Evolutionary conservation across 345 rosid species (phyloP).

Genomic region (Nasturtium officinale): DNA sequence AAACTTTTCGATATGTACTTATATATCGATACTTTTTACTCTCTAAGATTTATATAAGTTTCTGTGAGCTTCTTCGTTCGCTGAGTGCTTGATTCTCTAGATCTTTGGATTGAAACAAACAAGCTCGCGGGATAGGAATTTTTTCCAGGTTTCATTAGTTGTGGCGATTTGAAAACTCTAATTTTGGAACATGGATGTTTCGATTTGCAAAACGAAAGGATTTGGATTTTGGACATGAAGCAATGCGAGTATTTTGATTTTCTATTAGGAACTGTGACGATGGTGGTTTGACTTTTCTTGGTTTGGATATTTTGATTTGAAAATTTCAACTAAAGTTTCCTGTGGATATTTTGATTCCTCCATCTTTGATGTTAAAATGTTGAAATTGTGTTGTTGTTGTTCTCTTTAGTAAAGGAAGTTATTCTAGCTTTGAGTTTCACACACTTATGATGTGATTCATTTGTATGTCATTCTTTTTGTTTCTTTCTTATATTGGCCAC

Average conservation of each 20-base stretch:
- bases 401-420: neutral
- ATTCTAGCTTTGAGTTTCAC: constrained; percentile 8
- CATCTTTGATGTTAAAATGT: neutral
- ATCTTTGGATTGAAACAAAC: constrained; percentile 35
- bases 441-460: constrained; percentile 1
- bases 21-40: constrained; percentile 8
- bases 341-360: constrained; percentile 10
- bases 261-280: too few species aligned
- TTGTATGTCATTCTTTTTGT: constrained; percentile 15
- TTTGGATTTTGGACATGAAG: too few species aligned
- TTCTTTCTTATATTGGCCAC: constrained; percentile 10
- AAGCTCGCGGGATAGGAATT: constrained; percentile 27
- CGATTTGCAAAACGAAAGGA: too few species aligned
- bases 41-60: constrained; percentile 5
- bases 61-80: constrained; percentile 13
- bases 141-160: constrained; percentile 30
- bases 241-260: too few species aligned
- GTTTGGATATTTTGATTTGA: neutral
- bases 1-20: constrained; percentile 19
- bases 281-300: constrained; percentile 32
- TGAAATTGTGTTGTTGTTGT: constrained; percentile 1
- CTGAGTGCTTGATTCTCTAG: constrained; percentile 21
- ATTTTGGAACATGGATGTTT: neutral
- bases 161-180: neutral
- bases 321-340: constrained; percentile 1